Evolutionary conservation across 805 yeast genomes (phyloP).

Genomic region (Wickerhamomyces mucosus): DNA sequence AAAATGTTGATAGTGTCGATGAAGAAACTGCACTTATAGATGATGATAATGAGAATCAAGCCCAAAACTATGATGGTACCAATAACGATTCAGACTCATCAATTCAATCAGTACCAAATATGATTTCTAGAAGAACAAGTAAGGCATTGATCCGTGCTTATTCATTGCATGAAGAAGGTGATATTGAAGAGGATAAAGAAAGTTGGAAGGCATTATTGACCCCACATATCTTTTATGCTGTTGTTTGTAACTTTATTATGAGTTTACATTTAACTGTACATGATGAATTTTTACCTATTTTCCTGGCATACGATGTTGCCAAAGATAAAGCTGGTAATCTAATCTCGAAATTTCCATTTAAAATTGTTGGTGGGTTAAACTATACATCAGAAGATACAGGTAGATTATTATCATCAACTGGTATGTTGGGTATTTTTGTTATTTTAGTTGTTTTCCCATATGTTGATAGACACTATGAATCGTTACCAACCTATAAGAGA

Average conservation of each 20-base stretch:
- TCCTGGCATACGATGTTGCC: conserved; percentile 31
- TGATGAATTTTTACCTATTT: conserved; percentile 48
- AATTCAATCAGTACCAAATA: conserved; percentile 16
- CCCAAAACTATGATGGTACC: conserved; percentile 2
- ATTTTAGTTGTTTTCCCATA: conserved; percentile 42
- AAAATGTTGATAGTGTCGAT: conserved; percentile 9
- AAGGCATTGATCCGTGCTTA: conserved; percentile 23
- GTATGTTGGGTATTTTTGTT: conserved; percentile 41
- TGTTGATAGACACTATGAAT: conserved; percentile 37
- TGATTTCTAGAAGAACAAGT: conserved; percentile 24
- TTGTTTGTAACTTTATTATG: conserved; percentile 30
- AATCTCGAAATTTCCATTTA: conserved; percentile 36
- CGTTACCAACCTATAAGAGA: conserved; percentile 33
- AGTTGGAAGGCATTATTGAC: conserved; percentile 19
- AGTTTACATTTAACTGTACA: conserved; percentile 40
- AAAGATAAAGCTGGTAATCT: conserved; percentile 17
- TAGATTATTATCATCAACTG: conserved; percentile 38
- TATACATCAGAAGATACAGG: conserved; percentile 39
- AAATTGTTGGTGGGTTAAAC: conserved; percentile 44
- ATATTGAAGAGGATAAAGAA: conserved; percentile 8
- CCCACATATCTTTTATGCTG: conserved; percentile 25
- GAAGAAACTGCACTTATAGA: conserved; percentile 7
- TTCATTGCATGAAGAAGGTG: conserved; percentile 23
- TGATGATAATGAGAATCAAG: conserved; percentile 1
- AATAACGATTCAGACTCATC: conserved; percentile 12